A percentile compares a stretch with the other conserved stretches of the same genome.
Evolutionary conservation across 2,329 filamentous ascomycete species (phyloP).

Genomic region (Intubia oerlemansii): DNA sequence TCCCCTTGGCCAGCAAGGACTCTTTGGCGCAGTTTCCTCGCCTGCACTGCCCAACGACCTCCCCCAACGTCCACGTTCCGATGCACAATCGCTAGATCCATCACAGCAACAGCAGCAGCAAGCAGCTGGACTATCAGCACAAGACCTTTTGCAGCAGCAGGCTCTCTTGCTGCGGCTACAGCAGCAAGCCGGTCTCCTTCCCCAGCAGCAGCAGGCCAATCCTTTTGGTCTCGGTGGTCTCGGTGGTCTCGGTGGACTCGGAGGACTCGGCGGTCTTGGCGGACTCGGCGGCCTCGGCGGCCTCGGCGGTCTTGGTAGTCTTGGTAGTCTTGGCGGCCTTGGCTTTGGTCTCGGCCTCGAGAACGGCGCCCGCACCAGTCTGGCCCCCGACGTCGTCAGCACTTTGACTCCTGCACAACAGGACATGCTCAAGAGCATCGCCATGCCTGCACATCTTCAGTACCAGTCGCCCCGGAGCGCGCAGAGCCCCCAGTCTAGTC

Average conservation of each 20-base stretch:
- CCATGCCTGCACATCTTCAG: constrained; percentile 40
- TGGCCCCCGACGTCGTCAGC: constrained; percentile 15
- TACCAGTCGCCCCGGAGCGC: constrained; percentile 37
- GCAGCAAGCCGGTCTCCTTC: constrained; percentile 1
- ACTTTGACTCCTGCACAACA: constrained; percentile 35
- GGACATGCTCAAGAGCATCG: constrained; percentile 39
- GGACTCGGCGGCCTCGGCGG: too few relatives aligned
- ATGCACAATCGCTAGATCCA: constrained; percentile 5
- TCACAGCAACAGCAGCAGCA: too few relatives aligned
- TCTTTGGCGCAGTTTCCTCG: constrained; percentile 8
- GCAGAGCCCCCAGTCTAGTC: constrained; percentile 33
- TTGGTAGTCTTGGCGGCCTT: too few relatives aligned
- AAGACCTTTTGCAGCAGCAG: constrained; percentile 2
- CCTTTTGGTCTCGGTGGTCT: too few relatives aligned
- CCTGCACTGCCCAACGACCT: constrained; percentile 13
- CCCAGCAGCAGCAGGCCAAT: constrained; percentile 1
- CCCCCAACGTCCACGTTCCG: constrained; percentile 14
- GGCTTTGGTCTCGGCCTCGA: too few relatives aligned
- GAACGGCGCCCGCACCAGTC: too few relatives aligned
- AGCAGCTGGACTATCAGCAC: too few relatives aligned
- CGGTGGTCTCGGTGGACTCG: too few relatives aligned
- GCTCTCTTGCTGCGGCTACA: constrained; percentile 3
- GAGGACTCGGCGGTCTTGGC: too few relatives aligned
- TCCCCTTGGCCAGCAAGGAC: constrained; percentile 12
- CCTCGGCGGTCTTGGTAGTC: too few relatives aligned